Evolutionary conservation across 2,329 filamentous ascomycete genomes (phyloP).

Genomic region (Monosporascus sp.): DNA sequence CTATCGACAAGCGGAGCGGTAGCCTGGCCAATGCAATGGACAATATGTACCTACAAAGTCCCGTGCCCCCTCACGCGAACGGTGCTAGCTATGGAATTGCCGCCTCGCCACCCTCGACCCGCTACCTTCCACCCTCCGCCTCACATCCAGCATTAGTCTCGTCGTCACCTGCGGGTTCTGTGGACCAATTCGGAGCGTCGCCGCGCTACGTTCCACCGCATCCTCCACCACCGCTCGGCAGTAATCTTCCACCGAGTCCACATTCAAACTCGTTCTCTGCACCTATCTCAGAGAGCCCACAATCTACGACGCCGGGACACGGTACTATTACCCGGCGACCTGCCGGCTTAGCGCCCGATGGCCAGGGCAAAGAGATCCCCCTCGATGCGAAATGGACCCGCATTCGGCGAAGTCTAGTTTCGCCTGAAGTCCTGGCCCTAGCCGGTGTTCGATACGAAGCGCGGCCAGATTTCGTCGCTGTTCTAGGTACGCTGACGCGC

Average conservation of each 20-base stretch:
- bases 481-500: slow-evolving; percentile 49
- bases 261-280: slow-evolving; percentile 21
- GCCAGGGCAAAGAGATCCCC: slow-evolving; percentile 51
- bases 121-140: slow-evolving; percentile 29
- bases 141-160: slow-evolving; percentile 32
- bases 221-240: slow-evolving; percentile 30
- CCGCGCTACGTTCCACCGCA: slow-evolving; percentile 36
- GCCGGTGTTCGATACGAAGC: slow-evolving; percentile 57
- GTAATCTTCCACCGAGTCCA: slow-evolving; percentile 23
- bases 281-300: slow-evolving; percentile 10
- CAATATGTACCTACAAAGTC: slow-evolving; percentile 35
- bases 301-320: slow-evolving; percentile 14
- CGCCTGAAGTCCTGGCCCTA: slow-evolving; percentile 50
- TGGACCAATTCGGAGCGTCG: slow-evolving; percentile 28
- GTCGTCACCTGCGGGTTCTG: slow-evolving; percentile 17
- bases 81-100: slow-evolving; percentile 32
- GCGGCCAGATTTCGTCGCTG: slow-evolving; percentile 53
- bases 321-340: slow-evolving; percentile 17
- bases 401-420: slow-evolving; percentile 50
- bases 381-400: slow-evolving; percentile 56
- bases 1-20: slow-evolving; percentile 33
- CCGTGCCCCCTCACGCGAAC: slow-evolving; percentile 9
- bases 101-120: slow-evolving; percentile 25
- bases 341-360: slow-evolving; percentile 49
- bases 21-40: slow-evolving; percentile 40